Percentiles rank a stretch among this genome's conserved stretches.
These are phyloP conservation scores for Cercospora sp. DNA, from an alignment of 2,329 filamentous ascomycete species.

Conservation along the genomic window DNA sequence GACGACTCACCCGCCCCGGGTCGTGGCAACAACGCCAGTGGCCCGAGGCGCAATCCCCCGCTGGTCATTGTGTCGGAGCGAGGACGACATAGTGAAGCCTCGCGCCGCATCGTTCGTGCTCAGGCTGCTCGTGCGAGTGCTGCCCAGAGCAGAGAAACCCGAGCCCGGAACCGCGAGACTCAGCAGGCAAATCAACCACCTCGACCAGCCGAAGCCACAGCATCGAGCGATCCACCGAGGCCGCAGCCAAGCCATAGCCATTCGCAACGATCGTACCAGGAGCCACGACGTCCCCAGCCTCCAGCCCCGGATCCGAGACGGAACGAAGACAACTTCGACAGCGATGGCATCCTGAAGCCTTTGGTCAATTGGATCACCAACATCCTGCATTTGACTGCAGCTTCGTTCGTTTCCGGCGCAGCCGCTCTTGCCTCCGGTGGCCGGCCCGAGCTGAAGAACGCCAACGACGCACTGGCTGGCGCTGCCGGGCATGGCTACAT, in stretches of 20 bases:
- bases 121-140: constrained; percentile 40
- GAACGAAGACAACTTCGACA: constrained; percentile 7
- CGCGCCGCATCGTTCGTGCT: constrained; percentile 37
- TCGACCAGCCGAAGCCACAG: constrained; percentile 17
- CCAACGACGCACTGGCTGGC: constrained; percentile 15
- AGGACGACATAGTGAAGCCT: constrained; percentile 36
- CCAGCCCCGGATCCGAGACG: constrained; percentile 12
- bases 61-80: constrained; percentile 39
- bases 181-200: constrained; percentile 29
- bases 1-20: not conserved
- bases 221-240: constrained; percentile 10
- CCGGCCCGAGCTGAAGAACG: constrained; percentile 19
- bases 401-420: constrained; percentile 21
- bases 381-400: constrained; percentile 28
- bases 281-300: not conserved
- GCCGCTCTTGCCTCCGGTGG: constrained; percentile 22
- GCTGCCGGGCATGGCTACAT: constrained; percentile 19
- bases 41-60: constrained; percentile 27
- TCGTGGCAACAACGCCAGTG: constrained; percentile 6
- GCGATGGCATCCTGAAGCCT: constrained; percentile 23
- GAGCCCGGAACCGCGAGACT: constrained; percentile 38
- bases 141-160: constrained; percentile 37
- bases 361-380: constrained; percentile 30
- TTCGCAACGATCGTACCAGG: not conserved
- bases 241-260: constrained; percentile 14